Evolutionary conservation across 2,329 filamentous ascomycete species (phyloP).

Genomic region (Apiospora phragmitis): DNA sequence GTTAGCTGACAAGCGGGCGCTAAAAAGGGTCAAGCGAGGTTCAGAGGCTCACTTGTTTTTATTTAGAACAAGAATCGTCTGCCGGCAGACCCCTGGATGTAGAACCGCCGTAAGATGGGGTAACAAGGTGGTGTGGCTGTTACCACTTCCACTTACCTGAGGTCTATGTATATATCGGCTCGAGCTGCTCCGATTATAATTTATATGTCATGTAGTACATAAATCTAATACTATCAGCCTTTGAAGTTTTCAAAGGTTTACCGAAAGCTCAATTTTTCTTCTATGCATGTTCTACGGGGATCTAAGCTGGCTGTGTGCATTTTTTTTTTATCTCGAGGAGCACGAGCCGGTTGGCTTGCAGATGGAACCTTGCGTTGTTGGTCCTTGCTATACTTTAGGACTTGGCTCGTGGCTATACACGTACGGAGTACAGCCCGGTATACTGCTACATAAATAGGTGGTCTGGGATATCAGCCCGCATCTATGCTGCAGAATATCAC

Average conservation of each 20-base stretch:
- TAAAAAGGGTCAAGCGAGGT: conserved; percentile 4
- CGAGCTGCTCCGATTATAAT: too few relatives aligned
- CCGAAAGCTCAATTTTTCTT: too few relatives aligned
- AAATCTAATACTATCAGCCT: too few relatives aligned
- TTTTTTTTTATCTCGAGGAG: too few relatives aligned
- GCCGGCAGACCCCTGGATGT: conserved; percentile 11
- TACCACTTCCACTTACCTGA: not conserved
- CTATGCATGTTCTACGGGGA: too few relatives aligned
- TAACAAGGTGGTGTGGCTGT: conserved; percentile 12
- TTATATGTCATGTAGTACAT: too few relatives aligned
- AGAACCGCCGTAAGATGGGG: not conserved
- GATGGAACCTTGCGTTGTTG: not conserved
- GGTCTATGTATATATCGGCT: too few relatives aligned
- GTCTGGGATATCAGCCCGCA: not conserved
- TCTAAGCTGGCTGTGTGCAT: too few relatives aligned
- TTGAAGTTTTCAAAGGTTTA: too few relatives aligned
- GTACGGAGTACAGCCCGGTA: not conserved
- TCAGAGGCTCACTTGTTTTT: conserved; percentile 4
- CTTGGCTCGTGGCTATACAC: not conserved
- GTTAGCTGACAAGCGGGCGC: conserved; percentile 6
- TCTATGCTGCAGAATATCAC: not conserved
- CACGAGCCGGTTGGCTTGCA: conserved; percentile 3
- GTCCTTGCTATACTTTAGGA: not conserved
- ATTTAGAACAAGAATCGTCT: conserved; percentile 8
- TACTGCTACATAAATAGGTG: not conserved